Conservation (phyloP, 257 asterid species). For the Nicotiana benthamiana region DNA sequence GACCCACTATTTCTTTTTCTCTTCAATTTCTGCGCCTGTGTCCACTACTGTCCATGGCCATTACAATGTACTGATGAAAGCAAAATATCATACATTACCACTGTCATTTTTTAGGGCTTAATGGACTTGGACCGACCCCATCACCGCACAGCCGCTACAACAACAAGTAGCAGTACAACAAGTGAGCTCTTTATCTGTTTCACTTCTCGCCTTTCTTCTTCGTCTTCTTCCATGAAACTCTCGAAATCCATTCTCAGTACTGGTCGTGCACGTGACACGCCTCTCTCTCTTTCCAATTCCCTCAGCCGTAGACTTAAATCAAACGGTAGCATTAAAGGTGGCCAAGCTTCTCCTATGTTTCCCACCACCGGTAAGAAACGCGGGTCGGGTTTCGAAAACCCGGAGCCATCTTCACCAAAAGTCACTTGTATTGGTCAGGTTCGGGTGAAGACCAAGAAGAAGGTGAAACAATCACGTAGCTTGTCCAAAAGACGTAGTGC, state of each 20-base stretch:
- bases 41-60: not conserved
- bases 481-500: slow-evolving; percentile 52
- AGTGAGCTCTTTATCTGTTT: slow-evolving; percentile 65
- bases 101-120: not conserved
- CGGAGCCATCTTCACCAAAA: slow-evolving; percentile 93
- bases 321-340: slow-evolving; percentile 71
- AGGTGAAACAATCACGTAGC: slow-evolving; percentile 51
- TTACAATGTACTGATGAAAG: not conserved
- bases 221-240: slow-evolving; percentile 34
- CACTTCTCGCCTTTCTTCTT: slow-evolving; percentile 49
- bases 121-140: slow-evolving; percentile 65
- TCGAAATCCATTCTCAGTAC: slow-evolving; percentile 47
- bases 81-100: not conserved
- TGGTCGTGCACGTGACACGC: slow-evolving; percentile 50
- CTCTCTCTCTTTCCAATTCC: slow-evolving; percentile 53
- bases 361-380: slow-evolving; percentile 41
- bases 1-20: not conserved
- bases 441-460: slow-evolving; percentile 81
- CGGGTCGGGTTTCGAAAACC: slow-evolving; percentile 69
- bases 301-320: slow-evolving; percentile 72
- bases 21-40: not conserved
- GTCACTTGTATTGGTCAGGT: slow-evolving; percentile 97
- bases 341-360: slow-evolving; percentile 71
- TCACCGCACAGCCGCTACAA: slow-evolving; percentile 26
- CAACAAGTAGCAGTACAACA: slow-evolving; percentile 19